Percentiles rank a stretch among this genome's conserved stretches.
These are phyloP conservation scores for Microbotryum saponariae DNA, from an alignment of 1,284 basidiomycete genomes.

Conservation along the genomic window DNA sequence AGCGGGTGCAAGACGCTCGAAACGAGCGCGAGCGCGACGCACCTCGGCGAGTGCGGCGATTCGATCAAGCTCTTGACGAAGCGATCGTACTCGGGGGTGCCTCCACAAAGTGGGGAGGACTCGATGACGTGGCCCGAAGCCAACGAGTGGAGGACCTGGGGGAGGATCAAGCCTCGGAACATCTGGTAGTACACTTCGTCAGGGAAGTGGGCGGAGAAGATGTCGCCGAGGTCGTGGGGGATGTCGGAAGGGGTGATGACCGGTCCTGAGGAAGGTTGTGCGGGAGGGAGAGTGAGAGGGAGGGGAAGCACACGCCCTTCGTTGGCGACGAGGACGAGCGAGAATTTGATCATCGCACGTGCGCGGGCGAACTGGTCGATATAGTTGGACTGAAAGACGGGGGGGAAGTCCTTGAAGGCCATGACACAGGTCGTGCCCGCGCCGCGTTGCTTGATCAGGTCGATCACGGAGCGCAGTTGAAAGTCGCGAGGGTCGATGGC, in stretches of 20 bases:
- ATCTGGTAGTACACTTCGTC: conserved; percentile 96
- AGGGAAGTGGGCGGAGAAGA: conserved; percentile 89
- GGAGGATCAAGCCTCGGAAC: conserved; percentile 79
- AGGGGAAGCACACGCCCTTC: conserved; percentile 76
- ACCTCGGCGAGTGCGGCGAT: conserved; percentile 75
- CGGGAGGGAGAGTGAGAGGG: conserved; percentile 60
- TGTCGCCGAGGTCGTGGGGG: conserved; percentile 83
- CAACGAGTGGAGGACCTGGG: conserved; percentile 83
- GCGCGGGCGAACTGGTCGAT: conserved; percentile 81
- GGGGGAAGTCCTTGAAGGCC: conserved; percentile 23
- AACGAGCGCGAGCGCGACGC: conserved; percentile 62
- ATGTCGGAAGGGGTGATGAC: conserved; percentile 70
- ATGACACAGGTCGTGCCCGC: conserved; percentile 57
- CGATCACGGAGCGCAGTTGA: conserved; percentile 70
- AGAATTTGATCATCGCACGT: conserved; percentile 85
- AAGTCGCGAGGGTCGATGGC: conserved; percentile 63
- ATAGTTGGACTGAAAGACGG: conserved; percentile 42
- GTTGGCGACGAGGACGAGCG: conserved; percentile 81
- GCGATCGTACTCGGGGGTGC: conserved; percentile 83
- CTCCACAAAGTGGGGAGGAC: conserved; percentile 83
- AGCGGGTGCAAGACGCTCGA: conserved; percentile 64
- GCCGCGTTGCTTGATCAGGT: conserved; percentile 83
- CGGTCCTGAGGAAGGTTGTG: conserved; percentile 44
- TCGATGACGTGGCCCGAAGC: conserved; percentile 74
- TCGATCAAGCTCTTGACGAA: conserved; percentile 95